Evolutionary conservation across 805 yeast species (phyloP).

Genomic region (Kazachstania psychrophila): DNA sequence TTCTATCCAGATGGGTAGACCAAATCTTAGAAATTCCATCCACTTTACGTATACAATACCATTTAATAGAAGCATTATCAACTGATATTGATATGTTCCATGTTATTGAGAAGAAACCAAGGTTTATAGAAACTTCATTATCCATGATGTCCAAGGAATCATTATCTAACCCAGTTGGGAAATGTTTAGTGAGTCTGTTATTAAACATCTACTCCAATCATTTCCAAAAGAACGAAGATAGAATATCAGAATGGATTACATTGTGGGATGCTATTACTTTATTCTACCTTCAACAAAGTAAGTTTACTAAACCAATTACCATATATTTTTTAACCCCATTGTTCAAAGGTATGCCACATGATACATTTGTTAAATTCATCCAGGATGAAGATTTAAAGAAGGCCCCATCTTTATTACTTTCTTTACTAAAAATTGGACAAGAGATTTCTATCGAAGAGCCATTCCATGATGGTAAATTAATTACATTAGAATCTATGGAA

Average conservation of each 20-base stretch:
- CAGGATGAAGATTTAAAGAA: constrained; percentile 16
- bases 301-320: constrained; percentile 40
- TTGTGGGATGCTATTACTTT: constrained; percentile 42
- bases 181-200: constrained; percentile 38
- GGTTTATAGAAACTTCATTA: constrained; percentile 41
- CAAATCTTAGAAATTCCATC: constrained; percentile 37
- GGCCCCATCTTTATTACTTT: constrained; percentile 37
- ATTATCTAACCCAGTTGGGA: constrained; percentile 59
- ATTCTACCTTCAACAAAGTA: constrained; percentile 27
- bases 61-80: constrained; percentile 47
- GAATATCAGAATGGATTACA: constrained; percentile 35
- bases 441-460: constrained; percentile 48
- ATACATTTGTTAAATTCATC: constrained; percentile 34
- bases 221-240: constrained; percentile 10
- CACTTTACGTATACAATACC: constrained; percentile 52
- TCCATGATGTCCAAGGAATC: constrained; percentile 44
- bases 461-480: constrained; percentile 31
- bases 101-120: constrained; percentile 38
- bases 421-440: constrained; percentile 56
- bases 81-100: constrained; percentile 37
- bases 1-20: constrained; percentile 39
- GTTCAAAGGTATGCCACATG: constrained; percentile 41
- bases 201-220: constrained; percentile 30
- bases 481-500: constrained; percentile 29
- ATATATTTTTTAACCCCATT: constrained; percentile 54